Evolutionary conservation across 2,329 filamentous ascomycete species (phyloP).

Genomic region (Venturia asperata): DNA sequence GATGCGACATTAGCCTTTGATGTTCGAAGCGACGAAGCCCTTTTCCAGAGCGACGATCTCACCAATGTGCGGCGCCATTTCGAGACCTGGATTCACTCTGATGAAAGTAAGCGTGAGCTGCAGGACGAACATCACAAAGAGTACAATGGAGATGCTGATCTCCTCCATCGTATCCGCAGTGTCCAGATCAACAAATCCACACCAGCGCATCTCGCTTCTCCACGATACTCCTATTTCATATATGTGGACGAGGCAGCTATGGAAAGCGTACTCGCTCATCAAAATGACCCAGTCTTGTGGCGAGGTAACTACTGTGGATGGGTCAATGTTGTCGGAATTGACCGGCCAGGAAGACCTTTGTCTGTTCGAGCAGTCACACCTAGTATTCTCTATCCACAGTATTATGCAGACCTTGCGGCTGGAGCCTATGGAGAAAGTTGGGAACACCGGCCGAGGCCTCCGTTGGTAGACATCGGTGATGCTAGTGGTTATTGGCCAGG

Average conservation of each 20-base stretch:
- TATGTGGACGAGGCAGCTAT: neutral
- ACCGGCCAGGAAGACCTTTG: neutral
- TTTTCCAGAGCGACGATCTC: too few species aligned
- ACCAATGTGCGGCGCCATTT: too few species aligned
- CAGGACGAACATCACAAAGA: too few species aligned
- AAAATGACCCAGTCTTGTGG: neutral
- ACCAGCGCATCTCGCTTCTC: too few species aligned
- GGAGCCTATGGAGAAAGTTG: neutral
- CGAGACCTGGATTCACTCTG: too few species aligned
- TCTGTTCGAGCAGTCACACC: constrained; percentile 4
- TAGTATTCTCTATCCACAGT: neutral
- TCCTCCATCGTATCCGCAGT: too few species aligned
- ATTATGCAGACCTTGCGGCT: neutral
- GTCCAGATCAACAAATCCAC: too few species aligned
- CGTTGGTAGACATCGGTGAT: constrained; percentile 2
- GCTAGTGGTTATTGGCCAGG: neutral
- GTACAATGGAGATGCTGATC: too few species aligned
- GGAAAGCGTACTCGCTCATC: neutral
- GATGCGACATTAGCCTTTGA: too few species aligned
- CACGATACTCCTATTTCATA: too few species aligned
- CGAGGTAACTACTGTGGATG: constrained; percentile 12
- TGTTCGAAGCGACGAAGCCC: too few species aligned
- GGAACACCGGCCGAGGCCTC: neutral
- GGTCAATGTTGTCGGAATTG: neutral
- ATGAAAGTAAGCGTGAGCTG: too few species aligned